These are phyloP conservation scores for Alopecurus myosuroides DNA, from an alignment of 176 grass and related monocot genomes.

Conservation along the genomic window DNA sequence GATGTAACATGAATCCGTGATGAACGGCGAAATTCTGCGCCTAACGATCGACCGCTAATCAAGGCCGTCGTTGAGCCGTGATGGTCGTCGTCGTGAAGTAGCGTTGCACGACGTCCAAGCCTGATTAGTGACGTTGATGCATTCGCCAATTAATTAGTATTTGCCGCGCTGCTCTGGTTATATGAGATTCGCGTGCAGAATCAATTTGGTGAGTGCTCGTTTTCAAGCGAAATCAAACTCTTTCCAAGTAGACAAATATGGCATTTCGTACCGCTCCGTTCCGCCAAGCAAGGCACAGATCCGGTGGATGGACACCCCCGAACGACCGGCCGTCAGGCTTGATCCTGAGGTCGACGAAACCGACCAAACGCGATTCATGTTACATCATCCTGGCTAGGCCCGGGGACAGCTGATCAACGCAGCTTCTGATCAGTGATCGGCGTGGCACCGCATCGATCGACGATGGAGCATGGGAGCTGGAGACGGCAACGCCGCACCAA, in stretches of 20 bases:
- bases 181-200: neutral
- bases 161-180: no score
- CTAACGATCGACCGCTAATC: neutral
- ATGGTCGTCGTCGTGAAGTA: neutral
- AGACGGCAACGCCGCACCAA: neutral
- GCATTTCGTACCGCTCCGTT: neutral
- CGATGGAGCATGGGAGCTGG: neutral
- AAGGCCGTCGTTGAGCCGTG: neutral
- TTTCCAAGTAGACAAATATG: neutral
- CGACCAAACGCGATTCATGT: no score
- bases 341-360: no score
- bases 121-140: no score
- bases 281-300: neutral
- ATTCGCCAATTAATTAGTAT: no score
- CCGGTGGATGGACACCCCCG: neutral
- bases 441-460: neutral
- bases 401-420: neutral
- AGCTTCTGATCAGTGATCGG: neutral
- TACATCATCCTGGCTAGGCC: no score
- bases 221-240: neutral
- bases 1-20: neutral
- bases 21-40: neutral
- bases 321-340: no score
- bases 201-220: neutral
- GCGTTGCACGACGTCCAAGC: neutral